Conservation (phyloP, 2,329 filamentous ascomycete genomes). For the Alternaria brassicae region DNA sequence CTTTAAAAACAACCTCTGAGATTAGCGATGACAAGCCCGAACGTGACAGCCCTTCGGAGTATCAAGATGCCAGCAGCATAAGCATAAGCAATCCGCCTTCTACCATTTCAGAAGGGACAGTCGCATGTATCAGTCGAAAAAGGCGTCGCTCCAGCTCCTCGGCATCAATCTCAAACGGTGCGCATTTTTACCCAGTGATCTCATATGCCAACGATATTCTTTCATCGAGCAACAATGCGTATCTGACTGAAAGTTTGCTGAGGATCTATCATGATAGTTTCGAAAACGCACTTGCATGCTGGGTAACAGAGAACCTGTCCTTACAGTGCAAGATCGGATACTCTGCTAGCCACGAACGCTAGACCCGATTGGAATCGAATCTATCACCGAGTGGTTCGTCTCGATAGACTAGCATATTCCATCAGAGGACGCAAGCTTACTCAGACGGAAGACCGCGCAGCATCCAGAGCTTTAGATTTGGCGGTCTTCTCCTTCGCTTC, state of each 20-base stretch:
- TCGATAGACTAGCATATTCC: slow-evolving; percentile 55
- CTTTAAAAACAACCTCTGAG: slow-evolving; percentile 34
- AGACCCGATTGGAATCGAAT: slow-evolving; percentile 59
- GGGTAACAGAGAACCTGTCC: slow-evolving; percentile 64
- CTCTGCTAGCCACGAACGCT: slow-evolving; percentile 41
- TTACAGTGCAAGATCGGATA: slow-evolving; percentile 50
- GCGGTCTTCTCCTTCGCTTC: slow-evolving; percentile 62
- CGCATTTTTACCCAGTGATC: slow-evolving; percentile 27
- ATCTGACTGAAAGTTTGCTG: slow-evolving; percentile 56
- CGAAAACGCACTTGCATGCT: slow-evolving; percentile 62
- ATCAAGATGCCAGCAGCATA: slow-evolving; percentile 2
- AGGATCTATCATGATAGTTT: slow-evolving; percentile 63
- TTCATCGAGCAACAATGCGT: slow-evolving; percentile 45
- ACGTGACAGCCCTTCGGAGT: slow-evolving; percentile 15
- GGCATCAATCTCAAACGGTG: slow-evolving; percentile 26
- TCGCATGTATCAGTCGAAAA: slow-evolving; percentile 30
- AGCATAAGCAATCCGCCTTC: slow-evolving; percentile 4
- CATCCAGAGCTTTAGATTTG: slow-evolving; percentile 56
- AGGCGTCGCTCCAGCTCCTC: slow-evolving; percentile 35
- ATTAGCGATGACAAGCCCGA: slow-evolving; percentile 23
- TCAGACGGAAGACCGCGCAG: slow-evolving; percentile 53
- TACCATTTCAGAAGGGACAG: slow-evolving; percentile 11
- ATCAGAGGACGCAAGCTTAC: slow-evolving; percentile 54
- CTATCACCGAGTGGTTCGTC: slow-evolving; percentile 58
- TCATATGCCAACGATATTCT: slow-evolving; percentile 41